Evolutionary conservation across 2,329 filamentous ascomycete genomes (phyloP).

Genomic region (Dendryphion nanum): DNA sequence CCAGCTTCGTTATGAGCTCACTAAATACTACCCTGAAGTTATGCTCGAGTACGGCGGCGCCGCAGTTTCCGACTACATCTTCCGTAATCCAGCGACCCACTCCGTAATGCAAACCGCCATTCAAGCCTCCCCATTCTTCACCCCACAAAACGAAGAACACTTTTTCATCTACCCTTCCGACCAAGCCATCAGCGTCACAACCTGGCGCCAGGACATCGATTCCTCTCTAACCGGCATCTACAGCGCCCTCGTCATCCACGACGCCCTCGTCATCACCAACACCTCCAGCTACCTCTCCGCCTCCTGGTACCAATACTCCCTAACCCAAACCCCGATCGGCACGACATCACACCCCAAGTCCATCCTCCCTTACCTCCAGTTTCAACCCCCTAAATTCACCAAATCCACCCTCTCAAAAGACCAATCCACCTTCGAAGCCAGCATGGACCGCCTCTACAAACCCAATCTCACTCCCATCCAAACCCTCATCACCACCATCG

Average conservation of each 20-base stretch:
- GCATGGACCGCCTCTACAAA: too few species aligned
- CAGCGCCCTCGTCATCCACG: slow-evolving; percentile 1
- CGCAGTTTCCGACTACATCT: slow-evolving; percentile 3
- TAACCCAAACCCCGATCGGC: background rate
- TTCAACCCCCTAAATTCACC: background rate
- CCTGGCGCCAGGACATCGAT: background rate
- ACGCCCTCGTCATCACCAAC: slow-evolving; percentile 4
- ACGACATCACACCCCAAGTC: background rate
- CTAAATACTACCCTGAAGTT: slow-evolving; percentile 2
- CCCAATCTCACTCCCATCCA: background rate
- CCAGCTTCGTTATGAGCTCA: background rate
- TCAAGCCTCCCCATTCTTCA: background rate
- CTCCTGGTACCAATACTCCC: slow-evolving; percentile 4
- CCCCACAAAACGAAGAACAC: too few species aligned
- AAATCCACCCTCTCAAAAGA: background rate
- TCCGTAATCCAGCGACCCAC: background rate
- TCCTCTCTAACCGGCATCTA: too few species aligned
- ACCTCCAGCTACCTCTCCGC: background rate
- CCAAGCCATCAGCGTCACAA: background rate
- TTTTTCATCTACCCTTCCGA: background rate
- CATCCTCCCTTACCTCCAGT: background rate
- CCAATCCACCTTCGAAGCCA: too few species aligned
- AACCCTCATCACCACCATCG: background rate
- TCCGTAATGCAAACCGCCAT: background rate
- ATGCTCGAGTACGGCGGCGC: slow-evolving; percentile 2